Evolutionary conservation across 768 basidiomycete genomes (phyloP), one percentile per base, ranked within the genome.

Genomic region (Termitomyces heimii): DNA sequence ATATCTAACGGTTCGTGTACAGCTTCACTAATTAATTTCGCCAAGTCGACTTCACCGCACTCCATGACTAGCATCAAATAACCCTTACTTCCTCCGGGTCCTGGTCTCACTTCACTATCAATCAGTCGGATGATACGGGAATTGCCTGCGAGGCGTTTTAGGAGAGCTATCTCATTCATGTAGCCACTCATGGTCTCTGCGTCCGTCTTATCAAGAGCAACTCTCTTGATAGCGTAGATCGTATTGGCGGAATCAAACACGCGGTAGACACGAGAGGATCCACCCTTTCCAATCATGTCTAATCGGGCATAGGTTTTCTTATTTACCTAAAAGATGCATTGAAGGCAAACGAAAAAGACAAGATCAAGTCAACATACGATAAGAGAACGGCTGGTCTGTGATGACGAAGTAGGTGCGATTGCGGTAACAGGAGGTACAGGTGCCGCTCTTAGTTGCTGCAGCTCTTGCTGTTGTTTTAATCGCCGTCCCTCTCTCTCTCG

Each of bases 81-180:
- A 0, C 87, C 88, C 66, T 87, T 92, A 61, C 79, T 83, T 18
- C 88, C 87, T 24, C 82, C 82, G 29, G 84, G 82, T 3, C 81
- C 81, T 5, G 82, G 78, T 65, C 86, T 90, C 37, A 95, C 82
- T 72, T 98, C 95, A 56, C 89, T 90, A 66, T 98, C 96, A 62
- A 94, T 82, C 50, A 99, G 72, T 54, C 89, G 82, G 62, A 99
- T 98, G 63, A 99, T 95, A 46, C 94, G 80, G 53, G 84, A 85
- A 69, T 98, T 96, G 31, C 96, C 97, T 35, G 87, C 85, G n/a
- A 99, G 77, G n/a, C 94, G 85, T 67, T 93, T 92, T 37, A 99
- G 79, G 49, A 99, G 75, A 12, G 87, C 84, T 58, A 98, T 98
- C 77, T 99, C 96, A 69, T 98, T 98, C 83, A 93, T 89, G 71